A percentile compares a stretch with the other conserved stretches of the same genome.
Evolutionary conservation across 371 early-diverging fungal species (phyloP).

Genomic region (Syncephalis fuscata): DNA sequence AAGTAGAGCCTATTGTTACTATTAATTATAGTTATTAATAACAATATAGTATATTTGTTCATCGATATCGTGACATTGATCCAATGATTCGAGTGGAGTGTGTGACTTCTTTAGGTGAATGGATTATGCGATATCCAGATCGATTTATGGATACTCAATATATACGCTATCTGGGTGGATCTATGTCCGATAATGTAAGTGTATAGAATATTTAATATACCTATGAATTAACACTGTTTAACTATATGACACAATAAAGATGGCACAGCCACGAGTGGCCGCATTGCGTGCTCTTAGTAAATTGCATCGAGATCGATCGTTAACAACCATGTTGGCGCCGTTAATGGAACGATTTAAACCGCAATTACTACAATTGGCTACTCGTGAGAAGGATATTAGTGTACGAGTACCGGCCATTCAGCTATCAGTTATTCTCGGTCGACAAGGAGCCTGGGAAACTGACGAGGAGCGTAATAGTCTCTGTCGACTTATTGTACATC

Average conservation of each 20-base stretch:
- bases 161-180: conserved; percentile 73
- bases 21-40: background rate
- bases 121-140: conserved; percentile 52
- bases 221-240: background rate
- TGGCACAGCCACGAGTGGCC: no score
- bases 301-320: no score
- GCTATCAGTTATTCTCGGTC: conserved; percentile 23
- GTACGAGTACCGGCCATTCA: conserved; percentile 50
- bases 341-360: conserved; percentile 31
- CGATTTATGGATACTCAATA: conserved; percentile 54
- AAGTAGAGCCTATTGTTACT: conserved; percentile 2
- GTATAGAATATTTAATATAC: no score
- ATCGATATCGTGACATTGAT: conserved; percentile 81
- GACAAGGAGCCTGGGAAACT: conserved; percentile 21
- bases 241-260: background rate
- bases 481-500: no score
- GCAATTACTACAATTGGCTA: conserved; percentile 69
- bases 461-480: conserved; percentile 5
- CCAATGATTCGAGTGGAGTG: conserved; percentile 71
- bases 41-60: conserved; percentile 51
- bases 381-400: conserved; percentile 47
- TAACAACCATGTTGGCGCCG: no score
- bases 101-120: conserved; percentile 53
- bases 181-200: conserved; percentile 56
- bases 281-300: no score